Base-by-base conservation (phyloP, 2,329 filamentous ascomycete species). In the Sporothrix protearum region DNA sequence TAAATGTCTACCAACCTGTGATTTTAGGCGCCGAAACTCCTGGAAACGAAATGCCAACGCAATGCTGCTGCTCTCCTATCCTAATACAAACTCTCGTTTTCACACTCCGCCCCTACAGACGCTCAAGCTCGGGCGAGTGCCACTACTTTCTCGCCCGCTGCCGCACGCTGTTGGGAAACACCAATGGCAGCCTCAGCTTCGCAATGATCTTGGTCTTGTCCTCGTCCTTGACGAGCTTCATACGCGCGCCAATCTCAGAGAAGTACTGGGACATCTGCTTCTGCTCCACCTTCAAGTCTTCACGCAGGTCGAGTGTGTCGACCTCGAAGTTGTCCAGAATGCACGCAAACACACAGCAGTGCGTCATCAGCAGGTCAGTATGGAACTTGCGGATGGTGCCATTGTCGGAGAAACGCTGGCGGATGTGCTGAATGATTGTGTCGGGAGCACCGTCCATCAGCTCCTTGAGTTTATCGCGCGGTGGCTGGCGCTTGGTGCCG, bases 301-400 rank as follows among this genome's bases (percentile, higher is more conserved):
- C 88, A 69, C 88, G 86, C 74, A 96, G 81, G 75, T 90, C 86
- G 74, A 86, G 86, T 7, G 89, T 89, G 76, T 94, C 89, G 71
- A 92, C 88, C 77, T 90, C 88, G 77, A 89, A 93, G 77, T 90
- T 89, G 76, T 94, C 91, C 22, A 94, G 82, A 73, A 92, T 87
- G 78, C 91, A 86, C 36, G 90, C 88, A 73, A 94, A 84, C 0
- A 87, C 91, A 76, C 89, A 91, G 76, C 91, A 88, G 80, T 94
- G 90, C 19, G 91, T 92, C 77, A 89, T 88, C 42, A 94, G 81
- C 73, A 92, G 84, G 77, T 95, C 91, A 42, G 85, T 81, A 78
- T 93, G 88, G 82, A 89, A 91, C 78, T 92, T 92, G 71, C 88
- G 86, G 81, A 95, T 87, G 72, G 87, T 84, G 28, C 86, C 86